Conservation (phyloP, 768 basidiomycete species). For the Naematelia aurantialba region DNA sequence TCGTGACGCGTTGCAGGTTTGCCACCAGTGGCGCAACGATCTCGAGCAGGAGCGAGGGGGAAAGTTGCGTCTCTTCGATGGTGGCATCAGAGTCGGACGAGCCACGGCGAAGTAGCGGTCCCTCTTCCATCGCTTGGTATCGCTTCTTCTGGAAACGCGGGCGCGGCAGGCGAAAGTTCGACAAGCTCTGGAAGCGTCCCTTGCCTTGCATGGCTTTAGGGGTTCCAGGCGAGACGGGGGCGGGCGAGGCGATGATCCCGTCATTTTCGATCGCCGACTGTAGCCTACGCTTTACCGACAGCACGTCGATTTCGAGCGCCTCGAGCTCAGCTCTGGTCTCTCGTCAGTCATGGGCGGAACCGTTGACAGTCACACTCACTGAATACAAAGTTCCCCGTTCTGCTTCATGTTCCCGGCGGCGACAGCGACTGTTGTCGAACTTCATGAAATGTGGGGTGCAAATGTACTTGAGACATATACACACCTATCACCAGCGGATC, state of each 20-base stretch:
- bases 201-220: background rate
- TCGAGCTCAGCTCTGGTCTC: background rate
- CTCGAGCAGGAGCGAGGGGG: constrained; percentile 8
- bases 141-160: background rate
- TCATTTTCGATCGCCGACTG: background rate
- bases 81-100: constrained; percentile 18
- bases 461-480: no score
- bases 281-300: background rate
- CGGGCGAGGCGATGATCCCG: no score
- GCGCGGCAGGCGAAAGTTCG: background rate
- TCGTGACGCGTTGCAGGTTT: constrained; percentile 15
- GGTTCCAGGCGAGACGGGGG: background rate
- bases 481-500: no score
- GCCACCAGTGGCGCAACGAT: constrained; percentile 21
- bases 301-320: background rate
- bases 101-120: constrained; percentile 9
- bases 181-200: constrained; percentile 1
- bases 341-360: background rate
- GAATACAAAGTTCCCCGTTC: no score
- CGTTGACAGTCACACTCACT: no score
- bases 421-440: no score
- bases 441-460: no score
- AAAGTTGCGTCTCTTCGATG: constrained; percentile 5
- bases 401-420: no score
- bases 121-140: constrained; percentile 6